Evolutionary conservation across 805 yeast species (phyloP).

Genomic region (Monosporozyma aerobia): DNA sequence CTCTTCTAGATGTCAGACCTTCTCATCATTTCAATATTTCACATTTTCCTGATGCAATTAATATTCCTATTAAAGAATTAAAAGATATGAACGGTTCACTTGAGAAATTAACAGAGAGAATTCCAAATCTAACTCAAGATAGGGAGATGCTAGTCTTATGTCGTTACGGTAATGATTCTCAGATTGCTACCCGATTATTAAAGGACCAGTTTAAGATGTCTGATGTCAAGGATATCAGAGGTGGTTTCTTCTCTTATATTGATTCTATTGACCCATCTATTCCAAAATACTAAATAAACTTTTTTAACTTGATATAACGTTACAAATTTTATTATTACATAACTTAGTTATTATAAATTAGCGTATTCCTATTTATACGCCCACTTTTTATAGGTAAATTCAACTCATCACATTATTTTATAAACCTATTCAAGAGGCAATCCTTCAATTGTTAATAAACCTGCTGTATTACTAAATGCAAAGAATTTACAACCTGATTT

Average conservation of each 20-base stretch:
- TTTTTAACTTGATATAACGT: neutral
- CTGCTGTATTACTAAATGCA: conserved; percentile 28
- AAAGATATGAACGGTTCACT: conserved; percentile 27
- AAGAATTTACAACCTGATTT: conserved; percentile 37
- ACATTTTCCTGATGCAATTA: conserved; percentile 47
- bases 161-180: conserved; percentile 87
- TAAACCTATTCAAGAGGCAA: conserved; percentile 3
- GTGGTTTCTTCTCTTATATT: conserved; percentile 72
- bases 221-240: conserved; percentile 57
- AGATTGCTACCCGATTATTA: conserved; percentile 54
- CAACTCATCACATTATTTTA: neutral
- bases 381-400: no score
- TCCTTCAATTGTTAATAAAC: conserved; percentile 24
- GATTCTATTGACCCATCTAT: conserved; percentile 46
- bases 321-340: neutral
- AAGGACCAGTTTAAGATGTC: conserved; percentile 39
- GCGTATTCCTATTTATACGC: neutral
- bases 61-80: conserved; percentile 51
- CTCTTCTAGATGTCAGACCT: conserved; percentile 73
- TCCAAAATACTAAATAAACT: conserved; percentile 46
- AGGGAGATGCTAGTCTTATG: conserved; percentile 56
- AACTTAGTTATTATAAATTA: conserved; percentile 18
- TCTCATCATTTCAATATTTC: conserved; percentile 64
- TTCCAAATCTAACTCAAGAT: conserved; percentile 19
- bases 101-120: conserved; percentile 11